Evolutionary conservation across 768 basidiomycete species (phyloP), one percentile per base, ranked within the genome.

Genomic region (Astraeus odoratus): DNA sequence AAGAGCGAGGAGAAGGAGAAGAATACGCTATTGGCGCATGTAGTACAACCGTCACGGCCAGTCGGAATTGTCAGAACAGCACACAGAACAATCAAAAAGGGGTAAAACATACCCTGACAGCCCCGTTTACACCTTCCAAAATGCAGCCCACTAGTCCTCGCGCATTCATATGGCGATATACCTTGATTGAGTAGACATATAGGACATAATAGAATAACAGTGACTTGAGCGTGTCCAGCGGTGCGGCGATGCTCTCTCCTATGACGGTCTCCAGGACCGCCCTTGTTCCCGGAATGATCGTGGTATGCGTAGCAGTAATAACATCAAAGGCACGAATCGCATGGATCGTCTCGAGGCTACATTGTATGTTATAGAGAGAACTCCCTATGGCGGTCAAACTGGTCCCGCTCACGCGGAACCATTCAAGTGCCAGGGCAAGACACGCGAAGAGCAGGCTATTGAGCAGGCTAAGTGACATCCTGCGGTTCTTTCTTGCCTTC

Each of bases 1-100:
- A 15, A 86, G 52, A 1, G 73, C 64, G 2, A 90, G 66, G 2
- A 74, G 66, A 15, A 90, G 58, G 1, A 74, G 27, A 38, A 30
- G 22, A 34, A 26, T 24, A 15, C 35, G 12, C 16, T 13, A 19
- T 20, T 12, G 18, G 34, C 3, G 20, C 18, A 9, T 3, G 12
- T 23, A 5, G 9, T 25, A 15, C 33, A 18, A 13, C 9, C 3
- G 18, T 8, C 20, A 30, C 12, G 23, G n/a, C n/a, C n/a, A n/a
- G n/a, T n/a, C n/a, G n/a, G n/a, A n/a, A n/a, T n/a, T n/a, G n/a
- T n/a, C n/a, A n/a, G n/a, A n/a, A n/a, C n/a, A n/a, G n/a, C n/a
- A 24, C 16, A 3, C 20, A 29, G 12, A 50, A 31, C 20, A 24
- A n/a, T 3, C 24, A n/a, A n/a, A 22, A 16, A 25, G 8, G 16